Base-by-base conservation (phyloP, 306 rosid genomes). In the Astragalus glycyphyllos region DNA sequence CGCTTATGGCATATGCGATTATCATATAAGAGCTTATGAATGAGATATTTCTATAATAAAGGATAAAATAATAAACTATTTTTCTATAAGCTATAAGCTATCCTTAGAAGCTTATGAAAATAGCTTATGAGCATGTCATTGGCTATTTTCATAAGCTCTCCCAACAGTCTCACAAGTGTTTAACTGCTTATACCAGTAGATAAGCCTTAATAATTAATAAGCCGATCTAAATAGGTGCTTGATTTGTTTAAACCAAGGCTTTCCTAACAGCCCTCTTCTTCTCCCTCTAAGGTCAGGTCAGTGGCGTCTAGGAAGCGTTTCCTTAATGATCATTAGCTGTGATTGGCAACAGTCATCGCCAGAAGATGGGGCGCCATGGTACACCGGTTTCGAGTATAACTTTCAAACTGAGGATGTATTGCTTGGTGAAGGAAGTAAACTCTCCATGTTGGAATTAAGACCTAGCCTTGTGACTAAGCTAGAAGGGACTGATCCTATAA, bases 261-360 rank as follows among this genome's bases (percentile, higher is more conserved):
- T 66, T 58, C 59, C 73, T 81, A 76, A 89, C 78, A 55, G 38
- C 48, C 40, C 6, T 58, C 71, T 58, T 69, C 68, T 69, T 62
- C 64, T 82, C 60, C 68, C 74, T 85, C 84, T 79, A 83, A 84
- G 86, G 81, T 85, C 95, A 90, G 99, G 97, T 80, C 91, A 94
- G 45, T 91, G 97, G 97, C 85, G 97, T 78, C 74, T 84, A 32
- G 89, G 91, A 70, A 84, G 84, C 53, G 77, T 84, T 71, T 82
- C 86, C 74, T 67, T 94, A 82, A 75, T 74, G 3, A 76, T 79
- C 46, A 65, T 94, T 31, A 58, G 47, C 53, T 68, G 66, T 35
- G 79, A 76, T 76, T 49, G 15, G 47, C 77, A 84, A 45, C 76
- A 31, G 5, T 73, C 80, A n/a, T 62, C 63, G 16, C 53, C 80